phyloP scores from a whole-genome alignment of 305 asterid genomes.

The Solanum hybrid region DNA sequence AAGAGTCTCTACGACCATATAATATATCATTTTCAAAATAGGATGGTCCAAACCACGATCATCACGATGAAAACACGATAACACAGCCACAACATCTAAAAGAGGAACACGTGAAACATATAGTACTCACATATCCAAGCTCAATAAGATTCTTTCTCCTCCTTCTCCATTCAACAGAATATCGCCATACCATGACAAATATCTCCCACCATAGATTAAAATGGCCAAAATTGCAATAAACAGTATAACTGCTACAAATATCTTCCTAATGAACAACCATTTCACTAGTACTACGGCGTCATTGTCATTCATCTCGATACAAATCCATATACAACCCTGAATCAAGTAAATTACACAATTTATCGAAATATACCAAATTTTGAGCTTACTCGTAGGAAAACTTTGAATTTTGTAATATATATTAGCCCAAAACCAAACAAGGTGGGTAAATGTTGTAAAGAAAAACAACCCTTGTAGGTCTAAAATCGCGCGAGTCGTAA shows the following conservation, averaged over 20 bases:
- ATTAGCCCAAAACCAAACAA: conserved; percentile 90
- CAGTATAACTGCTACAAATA: not conserved
- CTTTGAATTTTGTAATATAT: conserved; percentile 93
- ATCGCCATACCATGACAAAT: conserved; percentile 76
- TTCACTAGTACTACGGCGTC: not conserved
- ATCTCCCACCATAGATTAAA: conserved; percentile 19
- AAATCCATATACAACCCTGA: conserved; percentile 39
- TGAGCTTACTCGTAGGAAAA: conserved; percentile 77
- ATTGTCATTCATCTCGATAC: not conserved
- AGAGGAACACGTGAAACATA: conserved; percentile 86
- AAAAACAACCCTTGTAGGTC: conserved; percentile 84
- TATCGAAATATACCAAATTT: conserved; percentile 45
- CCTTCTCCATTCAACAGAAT: conserved; percentile 87
- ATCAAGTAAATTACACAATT: conserved; percentile 58
- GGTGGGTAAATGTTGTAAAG: conserved; percentile 81
- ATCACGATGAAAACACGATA: not conserved
- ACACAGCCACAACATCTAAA: conserved; percentile 59
- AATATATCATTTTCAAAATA: conserved; percentile 44
- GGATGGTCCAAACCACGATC: not conserved
- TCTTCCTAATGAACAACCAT: not conserved
- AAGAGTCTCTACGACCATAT: conserved; percentile 77
- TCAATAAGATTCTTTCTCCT: conserved; percentile 82
- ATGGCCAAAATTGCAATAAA: not conserved
- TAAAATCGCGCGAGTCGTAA: conserved; percentile 39
- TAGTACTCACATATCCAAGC: conserved; percentile 93